Evolutionary conservation across 768 basidiomycete genomes (phyloP), one percentile per base, ranked within the genome.

Genomic region (Cystofilobasidium ferigula): DNA sequence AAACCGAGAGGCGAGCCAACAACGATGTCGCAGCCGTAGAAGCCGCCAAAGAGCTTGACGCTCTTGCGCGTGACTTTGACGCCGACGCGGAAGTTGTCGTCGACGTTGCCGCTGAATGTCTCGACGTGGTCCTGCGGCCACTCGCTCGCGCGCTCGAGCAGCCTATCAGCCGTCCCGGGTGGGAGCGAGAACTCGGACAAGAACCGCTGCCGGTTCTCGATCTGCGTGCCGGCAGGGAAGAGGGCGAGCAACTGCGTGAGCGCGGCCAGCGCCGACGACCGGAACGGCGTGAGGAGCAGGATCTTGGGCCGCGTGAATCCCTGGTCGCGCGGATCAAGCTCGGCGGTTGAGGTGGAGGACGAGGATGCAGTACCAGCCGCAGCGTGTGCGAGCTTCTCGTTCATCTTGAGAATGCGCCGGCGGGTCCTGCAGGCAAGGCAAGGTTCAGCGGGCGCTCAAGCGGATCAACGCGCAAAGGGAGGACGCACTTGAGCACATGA

Each of bases 291-390:
- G 64, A 98, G 84, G 69, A 99, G 78, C 54, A 99, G 87, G 34
- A 94, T 80, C 24, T 94, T 92, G 13, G 95, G 94, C 7, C 95
- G 87, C 9, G 93, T 95, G 77, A 97, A 98, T 32, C 94, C 94
- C 81, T 98, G 95, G 73, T 99, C 95, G 77, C 89, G 89, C 45
- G 74, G 71, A 18, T 68, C 67, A 3, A 43, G 12, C 7, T 36
- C 36, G 34, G 34, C 36, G 22, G 57, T 28, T 0, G 67, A 42
- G 22, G 64, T 51, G 3, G 61, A 51, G 20, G 51, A 28, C 14
- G 57, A 24, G 18, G 77, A 72, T 18, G 88, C 36, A 57, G 53
- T 36, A 26, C 61, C 61, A 74, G 88, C 86, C 13, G 81, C 76
- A 13, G 85, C 83, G 69, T 85, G 82, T 0, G 87, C 81, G n/a